phyloP scores from a whole-genome alignment of 148 eudicot species.

The Rhododendron mucronatum region DNA sequence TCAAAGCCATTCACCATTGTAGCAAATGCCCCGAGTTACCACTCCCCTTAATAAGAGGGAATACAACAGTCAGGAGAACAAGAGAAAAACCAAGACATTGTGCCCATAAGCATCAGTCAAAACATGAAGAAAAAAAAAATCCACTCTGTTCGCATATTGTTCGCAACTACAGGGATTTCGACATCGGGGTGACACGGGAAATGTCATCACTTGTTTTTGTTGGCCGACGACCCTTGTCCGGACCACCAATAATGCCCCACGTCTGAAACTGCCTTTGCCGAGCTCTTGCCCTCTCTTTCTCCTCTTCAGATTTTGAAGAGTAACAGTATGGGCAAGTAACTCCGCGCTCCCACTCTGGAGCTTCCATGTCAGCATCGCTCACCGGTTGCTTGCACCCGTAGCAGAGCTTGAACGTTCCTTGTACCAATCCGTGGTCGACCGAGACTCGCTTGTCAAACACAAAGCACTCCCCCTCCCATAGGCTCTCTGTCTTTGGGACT shows the following conservation, averaged over 20 bases:
- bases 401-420: constrained; percentile 85
- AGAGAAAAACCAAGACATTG: neutral
- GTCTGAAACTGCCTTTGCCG: constrained; percentile 81
- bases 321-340: constrained; percentile 83
- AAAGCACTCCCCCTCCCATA: constrained; percentile 98
- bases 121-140: neutral
- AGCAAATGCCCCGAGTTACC: too few species aligned
- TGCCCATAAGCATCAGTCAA: neutral
- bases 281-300: constrained; percentile 93
- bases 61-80: neutral
- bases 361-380: constrained; percentile 95
- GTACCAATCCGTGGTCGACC: constrained; percentile 83
- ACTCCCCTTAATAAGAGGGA: neutral
- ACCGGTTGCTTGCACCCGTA: constrained; percentile 98
- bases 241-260: constrained; percentile 96
- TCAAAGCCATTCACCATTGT: neutral
- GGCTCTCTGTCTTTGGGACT: constrained; percentile 67
- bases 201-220: constrained; percentile 12
- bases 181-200: constrained; percentile 19
- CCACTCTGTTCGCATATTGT: neutral
- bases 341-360: constrained; percentile 71
- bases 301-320: constrained; percentile 80
- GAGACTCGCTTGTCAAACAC: constrained; percentile 97
- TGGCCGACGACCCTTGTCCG: constrained; percentile 83
- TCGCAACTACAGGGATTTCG: constrained; percentile 34